These are phyloP conservation scores for Daldinia bambusicola DNA, from an alignment of 495 filamentous ascomycete genomes.

Conservation along the genomic window DNA sequence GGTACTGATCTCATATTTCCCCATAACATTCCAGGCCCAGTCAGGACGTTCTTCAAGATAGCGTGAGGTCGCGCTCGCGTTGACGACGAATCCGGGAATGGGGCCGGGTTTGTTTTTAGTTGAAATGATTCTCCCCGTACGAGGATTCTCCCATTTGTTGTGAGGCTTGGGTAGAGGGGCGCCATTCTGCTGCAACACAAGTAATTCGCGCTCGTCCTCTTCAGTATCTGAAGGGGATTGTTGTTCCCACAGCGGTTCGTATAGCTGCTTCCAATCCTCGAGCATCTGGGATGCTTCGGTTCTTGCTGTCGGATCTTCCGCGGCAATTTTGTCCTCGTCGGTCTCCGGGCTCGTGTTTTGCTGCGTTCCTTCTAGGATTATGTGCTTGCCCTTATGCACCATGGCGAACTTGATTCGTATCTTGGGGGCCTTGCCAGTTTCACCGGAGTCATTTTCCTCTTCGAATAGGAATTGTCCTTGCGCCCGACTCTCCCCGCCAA, in stretches of 20 bases:
- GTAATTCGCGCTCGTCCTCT: neutral
- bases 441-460: neutral
- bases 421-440: neutral
- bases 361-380: slow-evolving; percentile 20
- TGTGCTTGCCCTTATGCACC: slow-evolving; percentile 12
- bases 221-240: slow-evolving; percentile 9
- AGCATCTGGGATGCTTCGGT: slow-evolving; percentile 17
- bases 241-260: slow-evolving; percentile 7
- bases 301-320: neutral
- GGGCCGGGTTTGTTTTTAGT: slow-evolving; percentile 23
- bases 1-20: slow-evolving; percentile 18
- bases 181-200: neutral
- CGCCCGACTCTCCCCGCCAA: slow-evolving; percentile 19
- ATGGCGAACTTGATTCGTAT: slow-evolving; percentile 16
- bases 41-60: slow-evolving; percentile 17
- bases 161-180: slow-evolving; percentile 7
- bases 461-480: slow-evolving; percentile 22
- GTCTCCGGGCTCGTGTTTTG: slow-evolving; percentile 10
- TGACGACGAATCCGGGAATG: slow-evolving; percentile 14
- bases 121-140: slow-evolving; percentile 10
- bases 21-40: slow-evolving; percentile 20
- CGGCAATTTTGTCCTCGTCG: slow-evolving; percentile 1
- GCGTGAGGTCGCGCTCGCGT: slow-evolving; percentile 18
- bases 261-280: slow-evolving; percentile 19
- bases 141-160: slow-evolving; percentile 30